A percentile compares a stretch with the other conserved stretches of the same genome.
These are phyloP conservation scores for Globisporangium spiculum DNA, from an alignment of 352 stramenopile genomes.

Conservation along the genomic window DNA sequence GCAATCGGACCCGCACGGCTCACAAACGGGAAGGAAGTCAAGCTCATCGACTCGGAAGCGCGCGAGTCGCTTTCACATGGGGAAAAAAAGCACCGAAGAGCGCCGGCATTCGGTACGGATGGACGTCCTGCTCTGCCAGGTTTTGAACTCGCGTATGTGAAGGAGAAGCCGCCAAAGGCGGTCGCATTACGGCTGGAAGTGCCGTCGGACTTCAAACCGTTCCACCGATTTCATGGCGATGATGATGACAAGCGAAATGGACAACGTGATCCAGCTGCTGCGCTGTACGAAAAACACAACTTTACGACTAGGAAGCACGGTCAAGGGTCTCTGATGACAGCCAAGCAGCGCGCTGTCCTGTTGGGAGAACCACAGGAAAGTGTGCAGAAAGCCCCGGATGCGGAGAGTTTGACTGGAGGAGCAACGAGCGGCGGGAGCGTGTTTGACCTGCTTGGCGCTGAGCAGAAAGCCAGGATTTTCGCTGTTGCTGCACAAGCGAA, in stretches of 20 bases:
- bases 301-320: slow-evolving; percentile 44
- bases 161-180: slow-evolving; percentile 42
- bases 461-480: slow-evolving; percentile 48
- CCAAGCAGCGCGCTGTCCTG: slow-evolving; percentile 41
- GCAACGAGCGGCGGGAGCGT: slow-evolving; percentile 34
- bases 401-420: neutral
- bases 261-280: slow-evolving; percentile 16
- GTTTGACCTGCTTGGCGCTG: slow-evolving; percentile 52
- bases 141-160: slow-evolving; percentile 42
- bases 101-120: slow-evolving; percentile 44
- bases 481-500: slow-evolving; percentile 35
- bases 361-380: slow-evolving; percentile 23
- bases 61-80: slow-evolving; percentile 23
- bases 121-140: slow-evolving; percentile 52
- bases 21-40: slow-evolving; percentile 21
- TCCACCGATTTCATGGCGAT: slow-evolving; percentile 45
- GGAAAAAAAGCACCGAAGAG: neutral
- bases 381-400: neutral
- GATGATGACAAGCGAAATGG: slow-evolving; percentile 14
- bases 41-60: slow-evolving; percentile 33
- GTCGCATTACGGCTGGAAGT: slow-evolving; percentile 47
- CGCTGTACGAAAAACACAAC: slow-evolving; percentile 55
- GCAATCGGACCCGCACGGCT: slow-evolving; percentile 35
- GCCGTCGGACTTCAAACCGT: slow-evolving; percentile 41
- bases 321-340: slow-evolving; percentile 40